These are phyloP conservation scores for Malassezia sp. DNA, from an alignment of 1,284 basidiomycete genomes.

Conservation along the genomic window DNA sequence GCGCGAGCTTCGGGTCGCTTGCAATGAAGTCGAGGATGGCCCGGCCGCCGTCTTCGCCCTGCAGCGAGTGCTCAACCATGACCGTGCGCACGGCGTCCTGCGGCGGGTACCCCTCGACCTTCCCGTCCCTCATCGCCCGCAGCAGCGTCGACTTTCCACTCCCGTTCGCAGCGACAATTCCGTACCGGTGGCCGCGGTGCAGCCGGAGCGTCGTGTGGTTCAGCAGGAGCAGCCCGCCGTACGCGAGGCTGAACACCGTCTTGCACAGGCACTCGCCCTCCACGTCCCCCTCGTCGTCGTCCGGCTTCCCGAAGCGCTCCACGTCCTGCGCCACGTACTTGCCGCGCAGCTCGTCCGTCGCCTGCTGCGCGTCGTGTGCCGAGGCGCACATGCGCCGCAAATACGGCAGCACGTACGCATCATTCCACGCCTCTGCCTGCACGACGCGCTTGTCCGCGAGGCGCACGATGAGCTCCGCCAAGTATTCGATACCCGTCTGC, in stretches of 20 bases:
- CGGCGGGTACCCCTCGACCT: conserved; percentile 87
- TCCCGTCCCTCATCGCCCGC: conserved; percentile 85
- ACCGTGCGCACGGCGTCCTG: conserved; percentile 72
- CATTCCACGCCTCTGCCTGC: conserved; percentile 39
- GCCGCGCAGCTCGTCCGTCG: conserved; percentile 33
- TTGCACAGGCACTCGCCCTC: conserved; percentile 65
- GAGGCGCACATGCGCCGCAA: conserved; percentile 46
- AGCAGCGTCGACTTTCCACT: conserved; percentile 92
- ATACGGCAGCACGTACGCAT: conserved; percentile 45
- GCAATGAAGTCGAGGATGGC: conserved; percentile 80
- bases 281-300: conserved; percentile 59
- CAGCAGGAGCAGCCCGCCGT: conserved; percentile 84
- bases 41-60: conserved; percentile 74
- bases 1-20: conserved; percentile 53
- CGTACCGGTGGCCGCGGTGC: conserved; percentile 74
- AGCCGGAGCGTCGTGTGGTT: conserved; percentile 89
- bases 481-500: conserved; percentile 33
- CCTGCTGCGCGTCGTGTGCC: conserved; percentile 27
- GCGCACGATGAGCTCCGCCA: conserved; percentile 31
- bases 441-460: conserved; percentile 44
- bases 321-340: conserved; percentile 37
- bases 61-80: conserved; percentile 92
- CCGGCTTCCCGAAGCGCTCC: conserved; percentile 39
- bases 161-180: conserved; percentile 89
- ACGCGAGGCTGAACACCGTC: conserved; percentile 87